These are phyloP conservation scores for Westerdykella ornata DNA, from an alignment of 2,329 filamentous ascomycete species.

Conservation along the genomic window DNA sequence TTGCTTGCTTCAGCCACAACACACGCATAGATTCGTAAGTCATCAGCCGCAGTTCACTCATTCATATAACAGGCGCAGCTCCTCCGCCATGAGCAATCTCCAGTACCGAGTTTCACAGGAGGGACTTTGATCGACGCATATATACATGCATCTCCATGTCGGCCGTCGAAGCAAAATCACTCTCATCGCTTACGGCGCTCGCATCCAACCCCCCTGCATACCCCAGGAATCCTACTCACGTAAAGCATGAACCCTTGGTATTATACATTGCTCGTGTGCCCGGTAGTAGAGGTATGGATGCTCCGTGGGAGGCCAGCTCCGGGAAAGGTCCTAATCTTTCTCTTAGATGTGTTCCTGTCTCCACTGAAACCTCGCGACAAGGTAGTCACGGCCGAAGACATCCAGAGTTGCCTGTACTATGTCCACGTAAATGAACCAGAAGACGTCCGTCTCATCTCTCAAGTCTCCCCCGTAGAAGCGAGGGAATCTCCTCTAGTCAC, in stretches of 20 bases:
- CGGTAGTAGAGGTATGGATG: slow-evolving; percentile 67
- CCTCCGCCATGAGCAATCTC: no score
- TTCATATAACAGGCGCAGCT: no score
- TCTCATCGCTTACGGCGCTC: slow-evolving; percentile 70
- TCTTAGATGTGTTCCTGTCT: slow-evolving; percentile 79
- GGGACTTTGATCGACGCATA: neutral
- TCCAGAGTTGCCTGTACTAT: slow-evolving; percentile 84
- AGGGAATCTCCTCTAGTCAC: neutral
- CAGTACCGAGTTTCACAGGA: no score
- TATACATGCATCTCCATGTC: slow-evolving; percentile 12
- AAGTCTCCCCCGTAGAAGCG: slow-evolving; percentile 2
- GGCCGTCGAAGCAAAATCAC: slow-evolving; percentile 70
- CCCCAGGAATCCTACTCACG: slow-evolving; percentile 66
- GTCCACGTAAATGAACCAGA: slow-evolving; percentile 68
- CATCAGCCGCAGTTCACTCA: no score
- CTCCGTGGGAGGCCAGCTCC: neutral
- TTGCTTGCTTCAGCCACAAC: no score
- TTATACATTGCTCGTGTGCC: slow-evolving; percentile 93
- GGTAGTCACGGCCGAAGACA: slow-evolving; percentile 80
- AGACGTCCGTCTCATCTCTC: slow-evolving; percentile 33
- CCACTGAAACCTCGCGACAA: slow-evolving; percentile 83
- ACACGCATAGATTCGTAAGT: no score
- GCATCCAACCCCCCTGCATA: slow-evolving; percentile 84
- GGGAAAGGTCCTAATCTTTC: slow-evolving; percentile 11
- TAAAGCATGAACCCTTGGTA: slow-evolving; percentile 62